phyloP scores from a whole-genome alignment of 768 basidiomycete genomes.

The Termitomyces sp. region DNA sequence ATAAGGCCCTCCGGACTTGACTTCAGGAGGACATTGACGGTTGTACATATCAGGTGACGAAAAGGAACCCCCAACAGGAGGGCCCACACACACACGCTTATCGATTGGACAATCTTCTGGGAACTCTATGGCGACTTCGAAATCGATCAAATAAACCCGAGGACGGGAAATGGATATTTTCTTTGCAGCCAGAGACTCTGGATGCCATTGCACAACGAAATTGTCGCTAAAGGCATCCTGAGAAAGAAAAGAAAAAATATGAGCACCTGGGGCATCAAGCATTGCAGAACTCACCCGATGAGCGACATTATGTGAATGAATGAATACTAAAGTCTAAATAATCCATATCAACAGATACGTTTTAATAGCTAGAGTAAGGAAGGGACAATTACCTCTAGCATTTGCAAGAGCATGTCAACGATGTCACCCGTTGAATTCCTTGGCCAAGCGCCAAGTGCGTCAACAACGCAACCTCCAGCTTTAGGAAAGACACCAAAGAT shows the following conservation, averaged over 20 bases:
- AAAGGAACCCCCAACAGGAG: slow-evolving; percentile 19
- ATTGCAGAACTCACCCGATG: not conserved
- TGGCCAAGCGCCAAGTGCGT: slow-evolving; percentile 18
- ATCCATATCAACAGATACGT: not conserved
- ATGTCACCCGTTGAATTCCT: slow-evolving; percentile 27
- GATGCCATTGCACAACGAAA: slow-evolving; percentile 27
- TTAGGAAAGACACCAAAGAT: slow-evolving; percentile 24
- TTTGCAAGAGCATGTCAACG: slow-evolving; percentile 26
- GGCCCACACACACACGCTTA: slow-evolving; percentile 14
- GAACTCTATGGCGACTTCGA: slow-evolving; percentile 25
- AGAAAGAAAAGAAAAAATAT: not conserved
- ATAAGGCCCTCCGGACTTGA: slow-evolving; percentile 4
- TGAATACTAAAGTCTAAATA: not conserved
- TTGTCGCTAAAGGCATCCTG: slow-evolving; percentile 28
- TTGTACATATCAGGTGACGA: slow-evolving; percentile 14
- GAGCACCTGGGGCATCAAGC: not conserved
- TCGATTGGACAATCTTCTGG: slow-evolving; percentile 13
- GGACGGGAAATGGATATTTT: not conserved
- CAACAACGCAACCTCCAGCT: slow-evolving; percentile 8
- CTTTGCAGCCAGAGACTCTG: slow-evolving; percentile 19
- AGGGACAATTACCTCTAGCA: not conserved
- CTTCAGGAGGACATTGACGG: slow-evolving; percentile 20
- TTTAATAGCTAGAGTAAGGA: not conserved
- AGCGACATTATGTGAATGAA: not conserved
- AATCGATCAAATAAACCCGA: slow-evolving; percentile 21